These are phyloP conservation scores for Boletus huronensis DNA, from an alignment of 768 basidiomycete species.

Conservation along the genomic window DNA sequence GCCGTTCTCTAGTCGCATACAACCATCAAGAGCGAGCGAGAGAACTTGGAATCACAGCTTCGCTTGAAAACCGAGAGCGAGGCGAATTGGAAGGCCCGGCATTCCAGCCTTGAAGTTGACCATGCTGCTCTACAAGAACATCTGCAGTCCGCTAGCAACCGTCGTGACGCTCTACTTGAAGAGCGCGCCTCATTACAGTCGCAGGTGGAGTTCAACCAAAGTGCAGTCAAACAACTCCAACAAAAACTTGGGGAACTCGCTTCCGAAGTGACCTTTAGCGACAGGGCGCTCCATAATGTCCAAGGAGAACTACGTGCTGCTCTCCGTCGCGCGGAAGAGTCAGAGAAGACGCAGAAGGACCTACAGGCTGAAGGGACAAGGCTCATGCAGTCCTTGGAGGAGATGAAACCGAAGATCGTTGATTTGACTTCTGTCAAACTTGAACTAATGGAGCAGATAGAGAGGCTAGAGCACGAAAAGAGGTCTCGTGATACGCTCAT, in stretches of 20 bases:
- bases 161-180: conserved; percentile 45
- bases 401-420: conserved; percentile 83
- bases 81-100: conserved; percentile 45
- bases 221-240: conserved; percentile 49
- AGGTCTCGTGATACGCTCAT: conserved; percentile 55
- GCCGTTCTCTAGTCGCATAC: conserved; percentile 45
- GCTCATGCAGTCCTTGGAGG: conserved; percentile 77
- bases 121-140: conserved; percentile 39
- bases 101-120: conserved; percentile 44
- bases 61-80: conserved; percentile 41
- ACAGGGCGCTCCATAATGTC: conserved; percentile 53
- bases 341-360: conserved; percentile 66
- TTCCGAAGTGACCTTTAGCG: conserved; percentile 48
- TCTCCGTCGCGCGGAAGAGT: conserved; percentile 67
- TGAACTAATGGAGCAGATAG: conserved; percentile 63
- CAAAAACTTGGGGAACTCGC: conserved; percentile 56
- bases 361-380: conserved; percentile 76
- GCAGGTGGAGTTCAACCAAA: conserved; percentile 44
- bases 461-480: conserved; percentile 50
- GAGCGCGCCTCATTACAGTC: conserved; percentile 50
- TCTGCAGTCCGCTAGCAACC: conserved; percentile 41
- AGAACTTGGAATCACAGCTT: conserved; percentile 49
- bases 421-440: conserved; percentile 72
- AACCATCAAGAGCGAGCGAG: conserved; percentile 58
- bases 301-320: conserved; percentile 68